Conservation (phyloP, 1,284 basidiomycete species). For the Irpex sp. region DNA sequence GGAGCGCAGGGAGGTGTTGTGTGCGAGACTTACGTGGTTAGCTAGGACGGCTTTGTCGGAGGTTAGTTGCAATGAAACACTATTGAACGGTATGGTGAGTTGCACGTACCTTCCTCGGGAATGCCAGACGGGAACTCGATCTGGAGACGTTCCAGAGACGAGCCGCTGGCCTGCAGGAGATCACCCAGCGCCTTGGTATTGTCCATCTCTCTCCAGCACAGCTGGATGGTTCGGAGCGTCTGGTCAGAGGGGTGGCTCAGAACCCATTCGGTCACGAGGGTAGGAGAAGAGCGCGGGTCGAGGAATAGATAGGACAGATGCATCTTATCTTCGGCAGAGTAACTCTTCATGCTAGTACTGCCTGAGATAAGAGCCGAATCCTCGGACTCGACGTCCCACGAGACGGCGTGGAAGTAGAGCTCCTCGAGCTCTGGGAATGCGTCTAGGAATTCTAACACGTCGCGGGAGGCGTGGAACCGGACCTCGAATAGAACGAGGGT, state of each 20-base stretch:
- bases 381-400: slow-evolving; percentile 23
- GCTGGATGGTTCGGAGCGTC: slow-evolving; percentile 24
- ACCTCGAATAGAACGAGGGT: slow-evolving; percentile 28
- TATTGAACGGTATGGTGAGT: background rate
- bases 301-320: slow-evolving; percentile 26
- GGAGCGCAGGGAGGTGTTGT: slow-evolving; percentile 26
- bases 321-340: slow-evolving; percentile 15
- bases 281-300: slow-evolving; percentile 26
- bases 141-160: slow-evolving; percentile 24
- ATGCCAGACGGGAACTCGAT: slow-evolving; percentile 25
- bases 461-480: slow-evolving; percentile 22
- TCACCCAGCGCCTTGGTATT: slow-evolving; percentile 24
- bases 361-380: background rate
- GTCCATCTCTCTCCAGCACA: slow-evolving; percentile 28
- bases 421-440: slow-evolving; percentile 24
- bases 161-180: slow-evolving; percentile 24
- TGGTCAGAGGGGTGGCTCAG: slow-evolving; percentile 23
- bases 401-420: slow-evolving; percentile 28
- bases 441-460: slow-evolving; percentile 25
- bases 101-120: slow-evolving; percentile 20
- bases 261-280: slow-evolving; percentile 27
- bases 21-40: slow-evolving; percentile 23
- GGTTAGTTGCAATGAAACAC: background rate
- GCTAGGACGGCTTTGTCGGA: slow-evolving; percentile 16
- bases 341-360: background rate